These are phyloP conservation scores for Trichoderma sp. DNA, from an alignment of 2,329 filamentous ascomycete genomes.

Conservation along the genomic window DNA sequence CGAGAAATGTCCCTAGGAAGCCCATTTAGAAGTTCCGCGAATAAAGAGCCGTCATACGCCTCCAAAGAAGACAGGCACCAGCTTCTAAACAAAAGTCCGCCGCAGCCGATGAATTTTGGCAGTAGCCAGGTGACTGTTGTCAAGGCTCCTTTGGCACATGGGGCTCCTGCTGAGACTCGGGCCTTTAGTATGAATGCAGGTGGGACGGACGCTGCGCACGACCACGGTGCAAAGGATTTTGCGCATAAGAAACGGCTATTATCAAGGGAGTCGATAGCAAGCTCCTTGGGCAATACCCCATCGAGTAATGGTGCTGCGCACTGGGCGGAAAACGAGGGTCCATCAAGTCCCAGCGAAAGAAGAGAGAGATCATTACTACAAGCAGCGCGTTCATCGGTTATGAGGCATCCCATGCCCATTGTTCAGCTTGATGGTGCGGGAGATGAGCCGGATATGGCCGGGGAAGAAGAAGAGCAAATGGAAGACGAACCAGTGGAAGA, in stretches of 20 bases:
- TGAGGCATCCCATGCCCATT: background rate
- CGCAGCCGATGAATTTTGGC: constrained; percentile 32
- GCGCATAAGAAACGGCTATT: constrained; percentile 17
- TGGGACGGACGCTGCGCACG: constrained; percentile 35
- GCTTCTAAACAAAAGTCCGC: constrained; percentile 40
- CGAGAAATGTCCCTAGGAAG: constrained; percentile 58
- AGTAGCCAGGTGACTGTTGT: constrained; percentile 28
- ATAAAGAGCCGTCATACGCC: constrained; percentile 42
- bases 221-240: constrained; percentile 34
- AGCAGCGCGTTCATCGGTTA: constrained; percentile 32
- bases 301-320: constrained; percentile 48
- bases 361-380: constrained; percentile 43
- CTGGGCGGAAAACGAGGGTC: constrained; percentile 47
- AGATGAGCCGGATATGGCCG: no score
- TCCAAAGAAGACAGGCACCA: constrained; percentile 36
- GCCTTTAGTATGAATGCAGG: background rate
- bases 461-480: constrained; percentile 14
- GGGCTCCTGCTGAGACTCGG: background rate
- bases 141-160: constrained; percentile 36
- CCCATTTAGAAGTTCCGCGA: constrained; percentile 54
- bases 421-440: constrained; percentile 30
- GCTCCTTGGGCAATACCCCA: constrained; percentile 41
- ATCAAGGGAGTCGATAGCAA: constrained; percentile 39
- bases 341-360: constrained; percentile 43
- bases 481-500: background rate